phyloP scores from a whole-genome alignment of 2,329 filamentous ascomycete species.

The Cyclaneusma minus region DNA sequence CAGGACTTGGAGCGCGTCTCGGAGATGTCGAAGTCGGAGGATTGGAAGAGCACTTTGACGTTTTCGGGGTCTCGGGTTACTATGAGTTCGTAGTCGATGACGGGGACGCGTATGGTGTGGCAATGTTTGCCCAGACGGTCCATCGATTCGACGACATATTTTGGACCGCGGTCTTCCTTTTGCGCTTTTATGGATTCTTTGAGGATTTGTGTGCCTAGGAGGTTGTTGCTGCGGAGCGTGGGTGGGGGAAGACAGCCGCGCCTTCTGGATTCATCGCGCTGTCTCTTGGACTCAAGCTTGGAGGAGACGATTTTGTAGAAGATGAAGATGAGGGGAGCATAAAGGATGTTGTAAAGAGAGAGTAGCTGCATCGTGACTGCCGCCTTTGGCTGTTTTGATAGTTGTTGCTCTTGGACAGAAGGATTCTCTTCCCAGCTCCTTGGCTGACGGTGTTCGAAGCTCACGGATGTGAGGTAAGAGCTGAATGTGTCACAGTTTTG shows the following conservation, averaged over 20 bases:
- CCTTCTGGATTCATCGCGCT: conserved; percentile 14
- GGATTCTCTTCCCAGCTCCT: no score
- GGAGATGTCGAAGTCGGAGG: conserved; percentile 20
- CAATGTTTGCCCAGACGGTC: conserved; percentile 14
- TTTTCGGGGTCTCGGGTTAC: conserved; percentile 21
- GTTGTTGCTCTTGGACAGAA: no score
- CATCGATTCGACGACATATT: conserved; percentile 19
- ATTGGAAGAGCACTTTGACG: conserved; percentile 17
- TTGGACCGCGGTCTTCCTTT: conserved; percentile 19
- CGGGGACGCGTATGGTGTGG: conserved; percentile 20
- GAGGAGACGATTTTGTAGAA: conserved; percentile 13
- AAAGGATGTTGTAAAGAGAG: no score
- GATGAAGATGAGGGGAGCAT: conserved; percentile 7
- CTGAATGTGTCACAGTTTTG: no score
- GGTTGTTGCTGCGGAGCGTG: conserved; percentile 17
- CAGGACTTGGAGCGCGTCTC: conserved; percentile 18
- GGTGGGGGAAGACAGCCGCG: conserved; percentile 18
- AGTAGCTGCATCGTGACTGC: no score
- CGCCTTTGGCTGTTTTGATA: no score
- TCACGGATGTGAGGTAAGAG: no score
- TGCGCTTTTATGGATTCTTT: conserved; percentile 19
- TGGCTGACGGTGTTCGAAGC: no score
- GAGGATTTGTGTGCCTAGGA: conserved; percentile 17
- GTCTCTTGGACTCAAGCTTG: conserved; percentile 12
- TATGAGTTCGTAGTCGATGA: conserved; percentile 22